Percentiles rank a stretch among this genome's conserved stretches.
Conservation (phyloP, 345 rosid species). For the Durio zibethinus region DNA sequence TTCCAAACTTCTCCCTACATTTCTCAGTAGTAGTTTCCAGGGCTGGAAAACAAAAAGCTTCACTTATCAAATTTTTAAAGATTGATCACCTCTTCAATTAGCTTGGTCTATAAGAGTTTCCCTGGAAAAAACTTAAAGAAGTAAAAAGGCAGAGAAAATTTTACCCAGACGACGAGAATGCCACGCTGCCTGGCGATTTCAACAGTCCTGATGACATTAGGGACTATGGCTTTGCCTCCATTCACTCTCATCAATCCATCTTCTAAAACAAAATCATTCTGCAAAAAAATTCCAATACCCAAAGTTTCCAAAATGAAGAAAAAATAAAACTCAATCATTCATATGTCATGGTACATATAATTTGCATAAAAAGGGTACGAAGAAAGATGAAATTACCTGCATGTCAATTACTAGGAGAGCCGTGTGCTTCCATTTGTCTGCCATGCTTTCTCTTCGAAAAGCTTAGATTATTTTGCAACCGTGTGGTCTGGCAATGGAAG, state of each 20-base stretch:
- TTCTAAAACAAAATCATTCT: constrained; percentile 12
- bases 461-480: background rate
- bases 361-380: background rate
- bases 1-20: background rate
- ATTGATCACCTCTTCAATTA: too few species aligned
- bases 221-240: constrained; percentile 68
- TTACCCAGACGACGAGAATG: constrained; percentile 78
- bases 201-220: constrained; percentile 49
- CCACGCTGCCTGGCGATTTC: constrained; percentile 52
- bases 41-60: background rate
- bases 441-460: constrained; percentile 34
- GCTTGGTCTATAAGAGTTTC: background rate
- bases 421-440: constrained; percentile 53
- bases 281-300: background rate
- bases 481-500: too few species aligned
- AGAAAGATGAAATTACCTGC: constrained; percentile 51
- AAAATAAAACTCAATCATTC: background rate
- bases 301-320: background rate
- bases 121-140: background rate
- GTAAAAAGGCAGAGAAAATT: background rate
- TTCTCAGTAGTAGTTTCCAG: background rate
- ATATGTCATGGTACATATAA: background rate
- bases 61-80: too few species aligned
- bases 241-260: constrained; percentile 33
- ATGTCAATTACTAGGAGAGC: constrained; percentile 91